These are phyloP conservation scores for Cytospora piceae DNA, from an alignment of 2,329 filamentous ascomycete genomes.

Conservation along the genomic window DNA sequence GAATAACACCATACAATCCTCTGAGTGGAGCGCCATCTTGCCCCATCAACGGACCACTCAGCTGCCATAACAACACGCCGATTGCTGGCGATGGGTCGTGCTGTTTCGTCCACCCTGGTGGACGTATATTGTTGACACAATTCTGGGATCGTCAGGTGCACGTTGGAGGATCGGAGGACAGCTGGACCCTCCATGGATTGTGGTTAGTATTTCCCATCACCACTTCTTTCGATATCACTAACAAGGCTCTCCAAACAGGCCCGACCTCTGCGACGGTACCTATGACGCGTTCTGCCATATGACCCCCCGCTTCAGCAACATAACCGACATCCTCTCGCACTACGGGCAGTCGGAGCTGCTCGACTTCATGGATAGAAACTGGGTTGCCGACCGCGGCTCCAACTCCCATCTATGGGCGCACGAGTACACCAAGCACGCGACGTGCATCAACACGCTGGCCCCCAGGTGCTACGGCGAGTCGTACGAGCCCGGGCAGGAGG, in stretches of 20 bases:
- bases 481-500: constrained; percentile 46
- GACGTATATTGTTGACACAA: constrained; percentile 47
- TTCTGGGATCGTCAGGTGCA: constrained; percentile 49
- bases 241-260: constrained; percentile 37
- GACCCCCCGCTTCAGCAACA: constrained; percentile 47
- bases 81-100: constrained; percentile 42
- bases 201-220: constrained; percentile 39
- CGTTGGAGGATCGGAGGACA: constrained; percentile 45
- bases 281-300: constrained; percentile 49
- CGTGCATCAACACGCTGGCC: constrained; percentile 71
- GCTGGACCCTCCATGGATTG: constrained; percentile 51
- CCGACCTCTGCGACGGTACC: constrained; percentile 49
- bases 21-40: constrained; percentile 44
- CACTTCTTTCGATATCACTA: background rate
- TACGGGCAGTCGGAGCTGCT: constrained; percentile 46
- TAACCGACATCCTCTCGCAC: constrained; percentile 45
- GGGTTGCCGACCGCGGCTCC: constrained; percentile 45
- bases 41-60: constrained; percentile 46
- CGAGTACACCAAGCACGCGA: constrained; percentile 74
- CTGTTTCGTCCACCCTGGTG: constrained; percentile 48
- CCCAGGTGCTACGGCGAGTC: constrained; percentile 65
- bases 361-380: constrained; percentile 48
- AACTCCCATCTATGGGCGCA: constrained; percentile 65
- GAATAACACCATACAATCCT: constrained; percentile 41
- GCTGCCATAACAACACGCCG: constrained; percentile 45